phyloP scores from a whole-genome alignment of 495 filamentous ascomycete genomes.

The Aspergillus sclerotiicarbonarius region DNA sequence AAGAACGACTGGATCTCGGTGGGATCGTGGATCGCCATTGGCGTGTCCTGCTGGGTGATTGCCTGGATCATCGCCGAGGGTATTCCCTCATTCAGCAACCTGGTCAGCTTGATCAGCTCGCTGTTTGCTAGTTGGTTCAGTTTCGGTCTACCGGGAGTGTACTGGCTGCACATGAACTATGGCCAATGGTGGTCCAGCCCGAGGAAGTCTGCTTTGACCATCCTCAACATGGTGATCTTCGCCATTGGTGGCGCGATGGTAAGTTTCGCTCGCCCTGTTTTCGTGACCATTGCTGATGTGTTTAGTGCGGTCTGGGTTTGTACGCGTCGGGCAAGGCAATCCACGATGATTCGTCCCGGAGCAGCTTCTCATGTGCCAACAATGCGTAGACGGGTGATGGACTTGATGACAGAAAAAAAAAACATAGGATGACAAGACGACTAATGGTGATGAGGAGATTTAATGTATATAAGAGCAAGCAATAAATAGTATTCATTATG shows the following conservation, averaged over 20 bases:
- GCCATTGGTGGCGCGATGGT: conserved; percentile 28
- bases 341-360: conserved; percentile 28
- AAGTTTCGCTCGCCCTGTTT: conserved; percentile 8
- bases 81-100: conserved; percentile 63
- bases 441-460: background rate
- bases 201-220: conserved; percentile 28
- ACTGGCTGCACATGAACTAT: conserved; percentile 38
- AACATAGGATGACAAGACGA: background rate
- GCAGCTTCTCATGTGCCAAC: conserved; percentile 16
- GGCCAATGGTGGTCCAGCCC: conserved; percentile 19
- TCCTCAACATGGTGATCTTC: conserved; percentile 24
- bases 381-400: conserved; percentile 5
- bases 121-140: conserved; percentile 38
- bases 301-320: conserved; percentile 37
- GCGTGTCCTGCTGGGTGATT: conserved; percentile 51
- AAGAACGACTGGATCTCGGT: conserved; percentile 41
- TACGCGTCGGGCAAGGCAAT: conserved; percentile 42
- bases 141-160: conserved; percentile 31
- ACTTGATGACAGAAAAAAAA: conserved; percentile 8
- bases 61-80: conserved; percentile 65
- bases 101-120: conserved; percentile 45
- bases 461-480: background rate
- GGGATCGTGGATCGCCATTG: conserved; percentile 53
- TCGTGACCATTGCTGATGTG: conserved; percentile 2
- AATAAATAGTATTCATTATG: background rate